These are phyloP conservation scores for Eucalyptus curtisii DNA, from an alignment of 345 rosid species.

Conservation along the genomic window DNA sequence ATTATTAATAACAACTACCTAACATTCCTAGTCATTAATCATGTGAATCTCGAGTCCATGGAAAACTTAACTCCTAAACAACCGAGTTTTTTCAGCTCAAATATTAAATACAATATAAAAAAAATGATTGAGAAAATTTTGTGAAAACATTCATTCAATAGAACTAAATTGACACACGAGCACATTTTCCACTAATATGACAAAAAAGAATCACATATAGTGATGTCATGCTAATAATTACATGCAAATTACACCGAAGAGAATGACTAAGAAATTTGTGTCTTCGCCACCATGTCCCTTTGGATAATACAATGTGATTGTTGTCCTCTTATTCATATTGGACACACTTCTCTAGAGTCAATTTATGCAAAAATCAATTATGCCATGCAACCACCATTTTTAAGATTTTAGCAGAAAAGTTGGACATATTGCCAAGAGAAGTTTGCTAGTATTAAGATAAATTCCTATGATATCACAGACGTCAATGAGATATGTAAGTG, in stretches of 20 bases:
- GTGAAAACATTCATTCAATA: background rate
- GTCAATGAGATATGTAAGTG: accelerated
- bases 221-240: background rate
- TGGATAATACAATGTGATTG: background rate
- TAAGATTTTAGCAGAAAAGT: background rate
- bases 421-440: background rate
- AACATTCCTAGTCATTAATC: background rate
- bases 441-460: background rate
- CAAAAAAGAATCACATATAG: background rate
- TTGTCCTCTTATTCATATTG: background rate
- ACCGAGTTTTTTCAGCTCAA: background rate
- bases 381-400: background rate
- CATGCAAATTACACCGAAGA: background rate
- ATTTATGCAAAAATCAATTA: background rate
- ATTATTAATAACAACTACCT: too few species aligned
- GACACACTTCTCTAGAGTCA: background rate
- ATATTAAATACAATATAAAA: background rate
- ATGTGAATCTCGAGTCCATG: accelerated
- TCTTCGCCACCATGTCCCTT: background rate
- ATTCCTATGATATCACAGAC: background rate
- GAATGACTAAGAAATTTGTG: background rate
- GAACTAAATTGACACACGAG: background rate
- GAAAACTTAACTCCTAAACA: background rate
- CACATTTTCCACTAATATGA: background rate
- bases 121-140: background rate